Percentiles rank a stretch among this genome's conserved stretches.
These are phyloP conservation scores for Daedalea quercina DNA, from an alignment of 768 basidiomycete species.

Conservation along the genomic window DNA sequence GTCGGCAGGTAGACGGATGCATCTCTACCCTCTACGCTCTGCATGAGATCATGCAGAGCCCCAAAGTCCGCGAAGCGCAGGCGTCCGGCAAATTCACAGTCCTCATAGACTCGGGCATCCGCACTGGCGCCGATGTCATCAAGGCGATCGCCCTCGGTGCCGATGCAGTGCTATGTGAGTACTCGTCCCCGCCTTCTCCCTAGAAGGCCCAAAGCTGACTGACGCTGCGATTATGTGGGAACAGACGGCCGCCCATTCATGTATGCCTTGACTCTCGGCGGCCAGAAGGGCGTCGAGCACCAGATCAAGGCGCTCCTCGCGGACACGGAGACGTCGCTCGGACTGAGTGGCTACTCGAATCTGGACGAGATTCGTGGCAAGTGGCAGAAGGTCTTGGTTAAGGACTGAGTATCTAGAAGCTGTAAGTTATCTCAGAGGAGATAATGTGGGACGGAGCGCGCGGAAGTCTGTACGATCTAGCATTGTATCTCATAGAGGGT, in stretches of 20 bases:
- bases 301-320: conserved; percentile 62
- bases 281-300: conserved; percentile 70
- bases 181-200: neutral
- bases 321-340: conserved; percentile 61
- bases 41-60: conserved; percentile 58
- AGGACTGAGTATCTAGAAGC: conserved; percentile 19
- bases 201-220: neutral
- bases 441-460: too few species aligned
- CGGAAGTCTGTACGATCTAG: too few species aligned
- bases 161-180: conserved; percentile 68
- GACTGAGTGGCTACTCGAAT: conserved; percentile 50
- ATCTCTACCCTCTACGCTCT: conserved; percentile 70
- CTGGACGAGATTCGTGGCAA: conserved; percentile 60
- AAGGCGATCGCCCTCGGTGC: conserved; percentile 86
- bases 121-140: conserved; percentile 77
- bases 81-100: conserved; percentile 54
- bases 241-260: conserved; percentile 71
- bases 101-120: conserved; percentile 76
- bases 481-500: too few species aligned
- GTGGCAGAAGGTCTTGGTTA: conserved; percentile 42
- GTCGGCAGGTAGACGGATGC: conserved; percentile 73
- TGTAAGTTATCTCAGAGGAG: too few species aligned
- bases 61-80: conserved; percentile 52
- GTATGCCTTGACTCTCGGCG: conserved; percentile 64
- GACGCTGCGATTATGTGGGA: neutral